These are phyloP conservation scores for Claviceps africana DNA, from an alignment of 2,329 filamentous ascomycete species.

Conservation along the genomic window DNA sequence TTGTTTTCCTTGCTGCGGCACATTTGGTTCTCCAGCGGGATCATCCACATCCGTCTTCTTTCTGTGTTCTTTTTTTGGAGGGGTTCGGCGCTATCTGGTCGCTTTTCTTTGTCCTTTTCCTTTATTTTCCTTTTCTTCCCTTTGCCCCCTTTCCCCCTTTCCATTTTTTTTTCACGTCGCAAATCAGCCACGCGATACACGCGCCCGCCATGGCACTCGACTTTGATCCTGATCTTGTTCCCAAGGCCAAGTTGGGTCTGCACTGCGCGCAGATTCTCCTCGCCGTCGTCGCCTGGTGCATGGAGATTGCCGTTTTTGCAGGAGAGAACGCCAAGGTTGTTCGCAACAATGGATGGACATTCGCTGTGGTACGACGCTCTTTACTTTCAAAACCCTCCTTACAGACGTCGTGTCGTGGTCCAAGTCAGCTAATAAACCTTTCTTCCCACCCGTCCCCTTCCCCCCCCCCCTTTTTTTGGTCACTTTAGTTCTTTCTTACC, in stretches of 20 bases:
- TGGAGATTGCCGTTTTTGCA: constrained; percentile 47
- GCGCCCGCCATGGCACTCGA: constrained; percentile 30
- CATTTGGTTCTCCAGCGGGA: neutral
- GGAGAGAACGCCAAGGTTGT: constrained; percentile 33
- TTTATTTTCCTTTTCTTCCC: neutral
- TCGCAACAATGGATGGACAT: constrained; percentile 48
- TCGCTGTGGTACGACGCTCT: constrained; percentile 41
- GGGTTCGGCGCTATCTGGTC: neutral
- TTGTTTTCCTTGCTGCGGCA: neutral
- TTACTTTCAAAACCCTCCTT: neutral
- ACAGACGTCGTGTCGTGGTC: neutral
- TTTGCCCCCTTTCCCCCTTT: neutral
- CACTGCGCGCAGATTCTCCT: constrained; percentile 42
- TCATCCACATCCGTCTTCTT: neutral
- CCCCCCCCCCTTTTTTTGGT: neutral
- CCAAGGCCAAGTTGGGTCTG: constrained; percentile 41
- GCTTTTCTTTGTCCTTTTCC: neutral
- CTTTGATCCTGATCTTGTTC: constrained; percentile 39
- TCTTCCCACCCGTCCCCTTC: no score
- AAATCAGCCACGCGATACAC: neutral
- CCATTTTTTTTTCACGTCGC: neutral
- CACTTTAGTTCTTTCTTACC: constrained; percentile 45
- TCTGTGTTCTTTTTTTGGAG: neutral
- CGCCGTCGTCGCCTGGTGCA: constrained; percentile 40
- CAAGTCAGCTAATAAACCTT: neutral